These are phyloP conservation scores for Tilletia horrida DNA, from an alignment of 1,284 basidiomycete species.

Conservation along the genomic window DNA sequence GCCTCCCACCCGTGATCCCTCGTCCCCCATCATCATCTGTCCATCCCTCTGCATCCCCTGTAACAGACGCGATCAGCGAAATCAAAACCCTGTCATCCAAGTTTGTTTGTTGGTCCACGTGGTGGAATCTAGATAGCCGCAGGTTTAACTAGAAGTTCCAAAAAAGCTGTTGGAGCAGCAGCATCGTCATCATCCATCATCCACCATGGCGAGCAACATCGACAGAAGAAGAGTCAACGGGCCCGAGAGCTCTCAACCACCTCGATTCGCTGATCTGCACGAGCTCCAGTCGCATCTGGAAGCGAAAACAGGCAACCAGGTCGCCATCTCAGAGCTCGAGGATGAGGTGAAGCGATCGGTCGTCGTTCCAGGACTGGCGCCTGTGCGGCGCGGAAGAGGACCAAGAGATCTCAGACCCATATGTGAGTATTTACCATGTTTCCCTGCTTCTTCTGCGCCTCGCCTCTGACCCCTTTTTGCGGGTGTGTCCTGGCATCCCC, in stretches of 20 bases:
- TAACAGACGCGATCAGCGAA: too few relatives aligned
- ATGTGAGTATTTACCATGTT: slow-evolving; percentile 19
- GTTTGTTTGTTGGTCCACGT: neutral
- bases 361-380: neutral
- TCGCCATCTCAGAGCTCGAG: neutral
- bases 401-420: slow-evolving; percentile 19
- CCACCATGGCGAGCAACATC: slow-evolving; percentile 1
- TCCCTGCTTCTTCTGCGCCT: neutral
- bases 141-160: too few relatives aligned
- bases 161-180: too few relatives aligned
- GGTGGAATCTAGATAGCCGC: neutral
- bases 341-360: slow-evolving; percentile 1
- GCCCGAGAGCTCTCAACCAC: slow-evolving; percentile 3
- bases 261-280: slow-evolving; percentile 2
- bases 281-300: slow-evolving; percentile 15
- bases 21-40: neutral
- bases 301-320: slow-evolving; percentile 11
- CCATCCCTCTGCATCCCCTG: too few relatives aligned
- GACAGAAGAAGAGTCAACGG: slow-evolving; percentile 35
- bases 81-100: too few relatives aligned
- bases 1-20: neutral
- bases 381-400: neutral
- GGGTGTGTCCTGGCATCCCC: too few relatives aligned
- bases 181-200: neutral
- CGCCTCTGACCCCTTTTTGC: neutral